Percentiles rank a stretch among this genome's conserved stretches.
Evolutionary conservation across 2,329 filamentous ascomycete species (phyloP).

Genomic region (Biscogniauxia mediterranea): DNA sequence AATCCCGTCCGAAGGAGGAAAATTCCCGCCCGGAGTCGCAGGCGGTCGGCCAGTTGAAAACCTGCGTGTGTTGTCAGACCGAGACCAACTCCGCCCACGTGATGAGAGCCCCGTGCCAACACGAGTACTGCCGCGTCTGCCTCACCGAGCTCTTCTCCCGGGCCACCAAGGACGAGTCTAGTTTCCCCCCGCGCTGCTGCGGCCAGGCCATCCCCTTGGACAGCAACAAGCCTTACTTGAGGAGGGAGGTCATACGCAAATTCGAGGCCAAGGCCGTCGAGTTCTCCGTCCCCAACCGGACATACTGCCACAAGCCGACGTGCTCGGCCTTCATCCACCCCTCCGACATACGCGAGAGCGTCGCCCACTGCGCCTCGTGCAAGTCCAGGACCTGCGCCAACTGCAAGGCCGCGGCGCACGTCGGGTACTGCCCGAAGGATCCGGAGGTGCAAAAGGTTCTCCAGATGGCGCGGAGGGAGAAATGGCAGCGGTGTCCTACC

Average conservation of each 20-base stretch:
- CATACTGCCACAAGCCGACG: constrained; percentile 45
- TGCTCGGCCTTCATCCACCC: constrained; percentile 48
- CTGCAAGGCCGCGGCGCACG: constrained; percentile 49
- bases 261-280: constrained; percentile 48
- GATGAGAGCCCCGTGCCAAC: constrained; percentile 24
- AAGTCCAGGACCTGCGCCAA: constrained; percentile 42
- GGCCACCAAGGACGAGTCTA: constrained; percentile 45
- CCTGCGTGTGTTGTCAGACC: constrained; percentile 19
- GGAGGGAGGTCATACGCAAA: constrained; percentile 28
- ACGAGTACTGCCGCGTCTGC: constrained; percentile 53
- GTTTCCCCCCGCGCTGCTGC: constrained; percentile 58
- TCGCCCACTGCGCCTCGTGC: constrained; percentile 45
- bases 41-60: too few relatives aligned
- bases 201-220: constrained; percentile 38
- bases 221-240: constrained; percentile 36
- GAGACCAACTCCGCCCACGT: constrained; percentile 13
- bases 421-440: constrained; percentile 48
- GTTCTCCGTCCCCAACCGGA: constrained; percentile 39
- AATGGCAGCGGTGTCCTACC: constrained; percentile 50
- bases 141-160: constrained; percentile 41
- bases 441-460: constrained; percentile 38
- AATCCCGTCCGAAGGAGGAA: too few relatives aligned
- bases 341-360: constrained; percentile 28
- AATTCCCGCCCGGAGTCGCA: too few relatives aligned
- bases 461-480: constrained; percentile 37